Conservation (phyloP, 2,329 filamentous ascomycete genomes). For the Aspergillus fumigatiaffinis region DNA sequence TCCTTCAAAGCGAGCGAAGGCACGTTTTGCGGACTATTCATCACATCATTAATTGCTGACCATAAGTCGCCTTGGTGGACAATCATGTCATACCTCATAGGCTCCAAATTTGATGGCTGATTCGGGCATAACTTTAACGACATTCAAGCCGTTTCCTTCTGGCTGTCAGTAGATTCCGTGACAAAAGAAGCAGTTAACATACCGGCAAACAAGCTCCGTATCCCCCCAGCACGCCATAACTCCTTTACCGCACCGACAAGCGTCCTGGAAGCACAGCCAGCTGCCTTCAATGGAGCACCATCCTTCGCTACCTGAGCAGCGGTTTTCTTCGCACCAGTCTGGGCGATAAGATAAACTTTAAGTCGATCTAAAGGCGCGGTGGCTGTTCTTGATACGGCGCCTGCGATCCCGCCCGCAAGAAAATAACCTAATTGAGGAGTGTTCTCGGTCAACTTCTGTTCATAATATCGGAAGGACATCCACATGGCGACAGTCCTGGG, state of each 20-base stretch:
- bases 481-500: conserved; percentile 41
- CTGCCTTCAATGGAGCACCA: conserved; percentile 62
- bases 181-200: conserved; percentile 29
- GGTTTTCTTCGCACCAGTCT: conserved; percentile 62
- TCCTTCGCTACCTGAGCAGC: conserved; percentile 65
- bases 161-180: conserved; percentile 15
- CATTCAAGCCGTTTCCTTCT: conserved; percentile 88
- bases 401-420: conserved; percentile 88
- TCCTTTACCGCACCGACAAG: conserved; percentile 70
- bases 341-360: conserved; percentile 95
- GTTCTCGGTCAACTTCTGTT: conserved; percentile 45
- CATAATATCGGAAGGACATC: conserved; percentile 42
- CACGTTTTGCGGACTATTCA: conserved; percentile 72
- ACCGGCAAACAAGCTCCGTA: conserved; percentile 92
- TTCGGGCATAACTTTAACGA: conserved; percentile 97
- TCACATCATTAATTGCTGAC: conserved; percentile 12
- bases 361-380: conserved; percentile 95
- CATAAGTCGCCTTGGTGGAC: not conserved
- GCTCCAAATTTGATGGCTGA: conserved; percentile 98
- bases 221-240: conserved; percentile 79
- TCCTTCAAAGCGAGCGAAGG: conserved; percentile 80
- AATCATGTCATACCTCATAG: conserved; percentile 63
- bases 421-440: conserved; percentile 76
- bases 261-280: conserved; percentile 64
- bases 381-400: conserved; percentile 89